phyloP scores from a whole-genome alignment of 2,329 filamentous ascomycete genomes.

The Alternaria ventricosa region DNA sequence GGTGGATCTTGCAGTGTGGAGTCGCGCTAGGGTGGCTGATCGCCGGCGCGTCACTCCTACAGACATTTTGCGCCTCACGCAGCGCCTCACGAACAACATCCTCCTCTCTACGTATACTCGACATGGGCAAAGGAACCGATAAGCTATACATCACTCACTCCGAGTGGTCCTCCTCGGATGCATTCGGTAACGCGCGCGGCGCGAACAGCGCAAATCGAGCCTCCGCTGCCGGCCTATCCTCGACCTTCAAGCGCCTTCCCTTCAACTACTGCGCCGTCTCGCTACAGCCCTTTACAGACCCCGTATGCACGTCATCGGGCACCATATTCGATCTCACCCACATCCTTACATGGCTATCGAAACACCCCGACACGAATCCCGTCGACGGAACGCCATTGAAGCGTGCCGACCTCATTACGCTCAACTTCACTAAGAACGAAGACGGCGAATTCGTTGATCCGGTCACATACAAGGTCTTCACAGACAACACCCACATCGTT shows the following conservation, averaged over 20 bases:
- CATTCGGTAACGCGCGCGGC: conserved; percentile 81
- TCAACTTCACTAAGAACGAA: conserved; percentile 91
- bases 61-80: conserved; percentile 7
- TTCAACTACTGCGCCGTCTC: conserved; percentile 98
- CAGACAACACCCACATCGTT: conserved; percentile 96
- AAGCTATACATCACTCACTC: conserved; percentile 82
- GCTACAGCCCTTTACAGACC: conserved; percentile 92
- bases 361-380: conserved; percentile 91
- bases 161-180: conserved; percentile 92
- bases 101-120: not conserved
- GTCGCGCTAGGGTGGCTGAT: conserved; percentile 1
- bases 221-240: conserved; percentile 57
- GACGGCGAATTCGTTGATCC: conserved; percentile 93
- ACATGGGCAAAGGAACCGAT: conserved; percentile 51
- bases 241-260: conserved; percentile 84
- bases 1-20: not conserved
- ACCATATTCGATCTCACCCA: conserved; percentile 96
- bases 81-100: not conserved
- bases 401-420: conserved; percentile 82
- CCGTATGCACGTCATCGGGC: conserved; percentile 86
- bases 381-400: conserved; percentile 81
- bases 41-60: conserved; percentile 9
- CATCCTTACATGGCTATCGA: conserved; percentile 92
- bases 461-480: conserved; percentile 96
- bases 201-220: conserved; percentile 66